phyloP scores from a whole-genome alignment of 352 stramenopile genomes.

The Phytophthora idaei region DNA sequence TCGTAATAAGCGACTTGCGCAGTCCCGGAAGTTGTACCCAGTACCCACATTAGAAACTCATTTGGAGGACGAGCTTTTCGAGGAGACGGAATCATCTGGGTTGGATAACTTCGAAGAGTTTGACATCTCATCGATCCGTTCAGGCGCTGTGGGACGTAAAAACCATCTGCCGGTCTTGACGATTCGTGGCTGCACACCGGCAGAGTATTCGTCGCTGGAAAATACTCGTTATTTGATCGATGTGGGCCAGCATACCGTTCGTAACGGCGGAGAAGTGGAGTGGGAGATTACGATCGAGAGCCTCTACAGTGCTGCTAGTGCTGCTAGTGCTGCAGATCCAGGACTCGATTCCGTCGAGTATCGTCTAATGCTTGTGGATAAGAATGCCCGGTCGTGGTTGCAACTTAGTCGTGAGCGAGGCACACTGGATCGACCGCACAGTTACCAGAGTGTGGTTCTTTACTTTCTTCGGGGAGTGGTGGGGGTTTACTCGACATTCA shows the following conservation, averaged over 20 bases:
- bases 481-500: slow-evolving; percentile 85
- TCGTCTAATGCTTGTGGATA: slow-evolving; percentile 74
- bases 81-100: slow-evolving; percentile 49
- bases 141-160: slow-evolving; percentile 39
- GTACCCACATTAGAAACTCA: slow-evolving; percentile 45
- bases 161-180: slow-evolving; percentile 66
- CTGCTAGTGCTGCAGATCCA: slow-evolving; percentile 32
- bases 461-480: slow-evolving; percentile 84
- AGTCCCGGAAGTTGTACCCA: slow-evolving; percentile 51
- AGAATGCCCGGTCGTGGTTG: slow-evolving; percentile 77
- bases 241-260: slow-evolving; percentile 86
- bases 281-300: slow-evolving; percentile 91
- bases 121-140: slow-evolving; percentile 71
- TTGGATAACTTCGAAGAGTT: slow-evolving; percentile 83
- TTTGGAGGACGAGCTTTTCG: slow-evolving; percentile 41
- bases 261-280: slow-evolving; percentile 86
- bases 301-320: slow-evolving; percentile 53
- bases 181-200: slow-evolving; percentile 82
- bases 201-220: slow-evolving; percentile 81
- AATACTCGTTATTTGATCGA: slow-evolving; percentile 88
- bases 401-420: slow-evolving; percentile 83
- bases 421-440: slow-evolving; percentile 70
- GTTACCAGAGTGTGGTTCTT: slow-evolving; percentile 86
- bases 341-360: slow-evolving; percentile 75
- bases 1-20: slow-evolving; percentile 59